Conservation (phyloP, 805 yeast species). For the Wickerhamiella parazyma region DNA sequence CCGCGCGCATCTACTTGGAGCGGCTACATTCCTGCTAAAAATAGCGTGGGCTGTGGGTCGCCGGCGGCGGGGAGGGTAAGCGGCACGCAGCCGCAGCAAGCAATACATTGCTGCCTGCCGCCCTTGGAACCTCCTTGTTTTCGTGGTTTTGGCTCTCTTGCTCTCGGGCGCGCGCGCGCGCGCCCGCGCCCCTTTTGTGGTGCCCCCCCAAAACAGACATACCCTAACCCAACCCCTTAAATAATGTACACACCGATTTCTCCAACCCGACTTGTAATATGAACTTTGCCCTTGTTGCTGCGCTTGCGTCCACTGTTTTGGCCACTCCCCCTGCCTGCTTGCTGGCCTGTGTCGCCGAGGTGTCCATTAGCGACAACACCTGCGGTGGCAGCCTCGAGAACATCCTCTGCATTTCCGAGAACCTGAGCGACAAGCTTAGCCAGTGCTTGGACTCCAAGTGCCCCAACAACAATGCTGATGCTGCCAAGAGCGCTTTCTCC, state of each 20-base stretch:
- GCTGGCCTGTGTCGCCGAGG: constrained; percentile 73
- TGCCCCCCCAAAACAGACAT: background rate
- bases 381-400: constrained; percentile 38
- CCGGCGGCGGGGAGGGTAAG: no score
- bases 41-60: no score
- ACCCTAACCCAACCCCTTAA: constrained; percentile 7
- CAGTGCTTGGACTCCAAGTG: constrained; percentile 55
- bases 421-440: constrained; percentile 41
- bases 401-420: constrained; percentile 33
- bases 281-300: constrained; percentile 27
- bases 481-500: constrained; percentile 49
- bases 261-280: constrained; percentile 8
- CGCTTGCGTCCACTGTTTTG: constrained; percentile 33
- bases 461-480: constrained; percentile 38
- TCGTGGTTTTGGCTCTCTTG: no score
- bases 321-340: constrained; percentile 87
- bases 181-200: no score
- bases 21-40: constrained; percentile 7
- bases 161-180: no score
- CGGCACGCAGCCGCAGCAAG: no score
- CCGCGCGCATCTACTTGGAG: constrained; percentile 12
- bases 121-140: no score
- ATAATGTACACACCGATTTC: background rate
- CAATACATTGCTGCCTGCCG: no score
- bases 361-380: constrained; percentile 25